phyloP scores from a whole-genome alignment of 495 filamentous ascomycete genomes.

The Margaritispora aquatica region DNA sequence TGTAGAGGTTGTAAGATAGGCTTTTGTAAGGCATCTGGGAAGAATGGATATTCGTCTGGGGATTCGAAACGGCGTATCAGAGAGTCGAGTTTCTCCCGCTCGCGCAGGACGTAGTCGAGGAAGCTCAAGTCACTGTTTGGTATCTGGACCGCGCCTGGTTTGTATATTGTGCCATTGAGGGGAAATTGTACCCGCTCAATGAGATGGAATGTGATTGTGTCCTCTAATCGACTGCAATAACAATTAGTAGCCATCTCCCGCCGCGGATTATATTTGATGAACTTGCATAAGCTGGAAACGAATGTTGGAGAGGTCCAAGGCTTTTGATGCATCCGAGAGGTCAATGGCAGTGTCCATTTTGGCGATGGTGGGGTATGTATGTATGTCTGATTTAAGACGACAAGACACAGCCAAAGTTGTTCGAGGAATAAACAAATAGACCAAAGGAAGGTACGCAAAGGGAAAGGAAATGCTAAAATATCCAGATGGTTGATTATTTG shows the following conservation, averaged over 20 bases:
- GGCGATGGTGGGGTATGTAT: not conserved
- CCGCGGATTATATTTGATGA: constrained; percentile 1
- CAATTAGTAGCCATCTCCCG: constrained; percentile 4
- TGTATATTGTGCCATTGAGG: constrained; percentile 82
- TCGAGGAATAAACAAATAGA: no score
- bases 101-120: constrained; percentile 85
- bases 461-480: no score
- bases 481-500: no score
- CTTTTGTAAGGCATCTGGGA: constrained; percentile 70
- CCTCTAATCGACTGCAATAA: constrained; percentile 73
- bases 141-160: constrained; percentile 70
- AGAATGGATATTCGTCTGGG: constrained; percentile 98
- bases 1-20: constrained; percentile 82
- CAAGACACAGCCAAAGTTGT: no score
- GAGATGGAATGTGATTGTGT: constrained; percentile 97
- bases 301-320: constrained; percentile 86
- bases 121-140: constrained; percentile 70
- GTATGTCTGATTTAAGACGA: no score
- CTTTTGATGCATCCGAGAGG: constrained; percentile 73
- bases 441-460: no score
- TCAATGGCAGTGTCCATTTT: constrained; percentile 88
- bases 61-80: constrained; percentile 91
- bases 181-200: constrained; percentile 99
- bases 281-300: constrained; percentile 91
- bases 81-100: constrained; percentile 89